Base-by-base conservation (phyloP, 2,329 filamentous ascomycete species). In the Talaromyces sp. region DNA sequence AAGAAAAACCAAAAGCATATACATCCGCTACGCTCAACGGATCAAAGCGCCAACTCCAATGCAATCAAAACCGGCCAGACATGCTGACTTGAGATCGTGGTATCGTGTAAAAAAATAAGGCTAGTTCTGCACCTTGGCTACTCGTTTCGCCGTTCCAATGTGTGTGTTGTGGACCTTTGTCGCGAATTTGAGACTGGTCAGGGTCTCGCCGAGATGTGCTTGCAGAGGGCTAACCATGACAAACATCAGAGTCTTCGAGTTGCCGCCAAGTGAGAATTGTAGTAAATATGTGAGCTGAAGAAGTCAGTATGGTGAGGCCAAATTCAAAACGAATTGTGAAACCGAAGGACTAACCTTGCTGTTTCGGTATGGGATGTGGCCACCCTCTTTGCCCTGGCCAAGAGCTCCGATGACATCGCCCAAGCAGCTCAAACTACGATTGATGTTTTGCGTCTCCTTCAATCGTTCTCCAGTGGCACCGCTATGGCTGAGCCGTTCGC, bases 201-300 rank as follows among this genome's bases (percentile, higher is more conserved):
- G 80, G 3, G 92, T 97, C 81, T 99, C 94, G 69, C 88, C 89
- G 65, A 97, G 80, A 78, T 97, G 94, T 6, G 87, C 89, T 78
- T 95, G 90, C 61, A 97, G 80, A 35, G 94, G 94, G 67, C 89
- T 94, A 60, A 96, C 90, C 92, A 97, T 97, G 73, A 97, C 91
- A 74, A 99, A 96, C 94, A 99, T 99, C 68, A 99, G 87, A 0
- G 94, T 99, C 78, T 97, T 96, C 67, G 89, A 94, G 74, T 96
- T 97, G 17, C 94, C 94, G 3, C 94, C 93, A 8, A 99, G 81
- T 3, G 91, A 96, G 71, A 94, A 95, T 84, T 97, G 91, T 41
- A 99, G 83, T 53, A 99, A 83, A 71, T 97, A 96, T 9, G 94
- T 99, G 65, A 99, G 83, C 84, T 89, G 60, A 26, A 57, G 26